Base-by-base conservation (phyloP, 176 grass and related monocot genomes). In the Raddia guianensis region DNA sequence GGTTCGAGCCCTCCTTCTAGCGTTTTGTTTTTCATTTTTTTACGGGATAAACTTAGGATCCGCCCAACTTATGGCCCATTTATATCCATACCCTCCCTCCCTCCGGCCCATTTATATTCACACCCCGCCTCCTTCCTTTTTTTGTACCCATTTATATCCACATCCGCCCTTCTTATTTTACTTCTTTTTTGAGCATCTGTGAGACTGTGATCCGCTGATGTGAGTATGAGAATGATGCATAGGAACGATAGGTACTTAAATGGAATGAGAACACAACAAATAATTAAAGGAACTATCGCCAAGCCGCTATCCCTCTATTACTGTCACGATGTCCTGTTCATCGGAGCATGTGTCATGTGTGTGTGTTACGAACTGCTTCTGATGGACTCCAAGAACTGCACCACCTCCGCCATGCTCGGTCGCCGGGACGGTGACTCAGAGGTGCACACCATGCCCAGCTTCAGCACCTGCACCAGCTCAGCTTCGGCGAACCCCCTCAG, bases 1-100 rank as follows among this genome's bases (percentile, higher is more conserved):
- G 85, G 89, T 88, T 88, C 81, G 40, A 91, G 85, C 89, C 85
- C 85, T 91, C 85, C 85, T 88, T 91, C 85, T 85, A 88, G 89
- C 81, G 84, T 27, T 27, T 27, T 27, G 27, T 27, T 27, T 27
- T 27, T 27, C 27, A 27, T 27, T 27, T 27, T 27, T 27, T 27
- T 27, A 27, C 27, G 27, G 27, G 27, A 27, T 1, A 27, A 27
- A 27, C 27, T 27, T 27, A 27, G 27, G 27, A 27, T 27, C 27
- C 0, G 27, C 27, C 27, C 27, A 27, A 27, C 27, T 27, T 27
- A 27, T 27, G 27, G 27, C 27, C 27, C 27, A 27, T 27, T 27
- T 27, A 27, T 27, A 27, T 27, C 27, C 27, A 27, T 27, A 27
- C 1, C 27, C 27, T 27, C 27, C 27, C 1, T 27, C 27, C 27